These are phyloP conservation scores for Yamadazyma dendronema DNA, from an alignment of 1,139 yeast genomes.

Conservation along the genomic window DNA sequence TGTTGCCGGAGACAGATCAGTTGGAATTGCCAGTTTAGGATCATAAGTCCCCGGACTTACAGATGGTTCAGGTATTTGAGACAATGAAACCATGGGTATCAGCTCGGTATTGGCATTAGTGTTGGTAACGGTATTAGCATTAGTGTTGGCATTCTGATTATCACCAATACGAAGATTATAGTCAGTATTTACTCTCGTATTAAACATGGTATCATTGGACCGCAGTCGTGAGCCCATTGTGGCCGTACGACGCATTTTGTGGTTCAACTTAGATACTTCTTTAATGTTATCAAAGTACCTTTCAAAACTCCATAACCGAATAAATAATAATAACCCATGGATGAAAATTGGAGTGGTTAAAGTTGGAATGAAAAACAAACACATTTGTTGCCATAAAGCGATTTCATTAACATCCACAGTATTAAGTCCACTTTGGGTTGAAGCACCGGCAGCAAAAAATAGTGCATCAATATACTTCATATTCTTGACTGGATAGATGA, in stretches of 20 bases:
- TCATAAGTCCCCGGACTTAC: background rate
- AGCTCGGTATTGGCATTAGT: background rate
- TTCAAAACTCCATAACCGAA: constrained; percentile 90
- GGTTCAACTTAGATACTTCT: constrained; percentile 67
- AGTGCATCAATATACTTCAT: constrained; percentile 73
- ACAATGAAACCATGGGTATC: constrained; percentile 3
- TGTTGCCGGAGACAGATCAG: constrained; percentile 3
- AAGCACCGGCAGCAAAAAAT: constrained; percentile 70
- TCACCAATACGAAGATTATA: constrained; percentile 27
- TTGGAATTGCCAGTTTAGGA: constrained; percentile 2
- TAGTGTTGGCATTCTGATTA: background rate
- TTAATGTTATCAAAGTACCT: constrained; percentile 82
- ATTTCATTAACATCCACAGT: constrained; percentile 66
- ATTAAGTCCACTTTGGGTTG: constrained; percentile 91
- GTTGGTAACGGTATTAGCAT: background rate
- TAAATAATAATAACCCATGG: constrained; percentile 73
- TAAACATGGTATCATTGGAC: constrained; percentile 24
- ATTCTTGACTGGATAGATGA: constrained; percentile 72
- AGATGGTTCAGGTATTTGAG: background rate
- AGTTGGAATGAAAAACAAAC: constrained; percentile 56
- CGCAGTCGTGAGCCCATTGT: constrained; percentile 62
- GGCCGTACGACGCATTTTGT: constrained; percentile 70
- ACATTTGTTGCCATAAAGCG: constrained; percentile 73
- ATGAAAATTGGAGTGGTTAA: constrained; percentile 87
- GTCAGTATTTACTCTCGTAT: constrained; percentile 39